Evolutionary conservation across 73 alveolate genomes (phyloP), one percentile per base, ranked within the genome.

Genomic region (Breviolum minutum): DNA sequence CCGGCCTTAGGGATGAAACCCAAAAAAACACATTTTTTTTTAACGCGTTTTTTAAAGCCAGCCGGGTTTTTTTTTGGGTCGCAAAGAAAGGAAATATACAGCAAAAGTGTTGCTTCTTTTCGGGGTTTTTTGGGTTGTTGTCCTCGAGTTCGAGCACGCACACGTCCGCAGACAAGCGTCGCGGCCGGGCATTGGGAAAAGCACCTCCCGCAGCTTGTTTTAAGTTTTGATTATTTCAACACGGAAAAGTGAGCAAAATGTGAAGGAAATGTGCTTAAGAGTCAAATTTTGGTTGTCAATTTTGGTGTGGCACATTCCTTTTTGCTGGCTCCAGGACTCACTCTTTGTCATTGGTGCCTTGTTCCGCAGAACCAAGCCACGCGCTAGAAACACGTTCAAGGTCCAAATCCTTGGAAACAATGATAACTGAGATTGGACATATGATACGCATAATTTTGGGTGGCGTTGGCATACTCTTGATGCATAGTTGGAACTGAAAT

Each of bases 131-230:
- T n/a, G n/a, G 61, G 63, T 20, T 11, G 29, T n/a, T 12, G 30
- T 12, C 96, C 96, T 90, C 96, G 77, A 90, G 87, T 63, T 90
- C 96, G 64, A 90, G 48, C 96, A 90, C 96, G 32, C 96, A 90
- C 26, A 90, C 96, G 32, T 90, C 96, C 16, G 88, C 79, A 2
- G 96, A 90, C n/a, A 90, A 63, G 63, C 96, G 87, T 32, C 96
- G 87, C 29, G 87, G 73, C 73, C 88, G 48, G n/a, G 77, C 96
- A 22, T 48, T n/a, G 24, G 96, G 96, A 22, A 90, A 48, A 66
- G 88, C 88, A 8, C 88, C 88, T 80, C 3, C 3, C 54, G 5
- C 54, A 40, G 17, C 30, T 24, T 40, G 22, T 5, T 2, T 9
- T 8, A 40, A 82, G 22, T 5, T 2, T 9, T 8, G 40, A 82